Conservation (phyloP, 2,329 filamentous ascomycete genomes). For the Colletotrichum higginsianum region DNA sequence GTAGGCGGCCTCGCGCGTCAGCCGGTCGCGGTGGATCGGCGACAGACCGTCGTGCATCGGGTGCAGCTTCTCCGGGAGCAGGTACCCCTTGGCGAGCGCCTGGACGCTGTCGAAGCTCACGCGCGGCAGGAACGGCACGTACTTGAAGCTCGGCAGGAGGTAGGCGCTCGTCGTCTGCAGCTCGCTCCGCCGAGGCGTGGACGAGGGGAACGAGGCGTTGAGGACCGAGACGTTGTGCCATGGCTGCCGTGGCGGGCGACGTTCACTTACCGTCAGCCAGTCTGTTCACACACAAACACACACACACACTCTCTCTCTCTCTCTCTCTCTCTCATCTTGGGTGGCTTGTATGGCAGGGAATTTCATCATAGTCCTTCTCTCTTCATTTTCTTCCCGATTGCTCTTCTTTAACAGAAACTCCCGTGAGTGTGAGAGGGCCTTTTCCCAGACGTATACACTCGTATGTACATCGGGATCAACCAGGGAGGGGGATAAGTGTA, state of each 20-base stretch:
- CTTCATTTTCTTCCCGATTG: no score
- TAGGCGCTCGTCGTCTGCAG: slow-evolving; percentile 76
- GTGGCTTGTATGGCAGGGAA: no score
- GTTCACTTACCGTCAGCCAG: slow-evolving; percentile 52
- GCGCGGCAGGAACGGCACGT: slow-evolving; percentile 79
- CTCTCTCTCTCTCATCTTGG: neutral
- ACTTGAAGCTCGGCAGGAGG: slow-evolving; percentile 87
- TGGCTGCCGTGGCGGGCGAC: slow-evolving; percentile 69
- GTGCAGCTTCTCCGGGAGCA: slow-evolving; percentile 76
- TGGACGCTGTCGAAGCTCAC: slow-evolving; percentile 69
- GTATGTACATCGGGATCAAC: neutral
- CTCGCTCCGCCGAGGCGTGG: slow-evolving; percentile 58
- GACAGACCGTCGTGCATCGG: slow-evolving; percentile 72
- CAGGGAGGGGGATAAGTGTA: neutral
- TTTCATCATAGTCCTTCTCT: no score
- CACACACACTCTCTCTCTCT: neutral
- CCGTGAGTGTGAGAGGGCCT: no score
- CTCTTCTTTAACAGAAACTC: no score
- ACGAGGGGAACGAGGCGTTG: slow-evolving; percentile 80
- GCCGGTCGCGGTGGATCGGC: slow-evolving; percentile 68
- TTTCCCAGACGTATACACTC: neutral
- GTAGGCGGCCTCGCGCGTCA: slow-evolving; percentile 66
- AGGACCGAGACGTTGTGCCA: slow-evolving; percentile 86
- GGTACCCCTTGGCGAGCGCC: slow-evolving; percentile 74
- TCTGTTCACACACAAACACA: neutral